Base-by-base conservation (phyloP, 2,329 filamentous ascomycete genomes). In the Samsoniella hepiali region DNA sequence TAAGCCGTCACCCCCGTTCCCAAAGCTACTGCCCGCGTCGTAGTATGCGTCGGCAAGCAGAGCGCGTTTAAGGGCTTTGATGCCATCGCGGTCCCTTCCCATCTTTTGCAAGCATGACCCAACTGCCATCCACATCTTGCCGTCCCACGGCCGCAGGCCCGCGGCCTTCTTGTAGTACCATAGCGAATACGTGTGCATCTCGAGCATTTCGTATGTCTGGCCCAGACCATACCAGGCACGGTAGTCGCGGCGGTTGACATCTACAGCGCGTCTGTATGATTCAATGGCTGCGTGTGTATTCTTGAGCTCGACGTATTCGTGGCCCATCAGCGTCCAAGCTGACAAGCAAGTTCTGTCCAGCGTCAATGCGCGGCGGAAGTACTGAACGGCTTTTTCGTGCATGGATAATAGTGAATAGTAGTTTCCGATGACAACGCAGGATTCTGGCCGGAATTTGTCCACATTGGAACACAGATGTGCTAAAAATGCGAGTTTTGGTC, bases 91-190 rank as follows among this genome's bases (percentile, higher is more conserved):
- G 58, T 91, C 82, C 62, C 93, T 88, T 59, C 88, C 89, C 83
- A 97, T 96, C 73, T 93, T 94, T 66, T 94, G 90, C 67, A 96
- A 88, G 73, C 94, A 97, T 40, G 91, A 91, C 10, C 91, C 95
- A 5, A 99, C 93, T 0, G 95, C 95, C 80, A 95, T 90, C 95
- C 95, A 99, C 91, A 99, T 96, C 76, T 98, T 98, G 0, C 93
- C 91, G 69, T 99, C 95, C 82, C 94, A 97, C 0, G 94, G 93
- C n/a, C 93, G 87, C 1, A 99, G 81, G 0, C 93, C 91, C 0
- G 94, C 94, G 0, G 95, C 95, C 63, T 95, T 92, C 73, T 98
- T 96, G 79, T 97, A 97, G 77, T 99, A 99, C 84, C 95, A 98
- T 0, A 99, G 79, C 1, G 94, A 93, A 74, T 99, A 99, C 50